Percentiles rank a stretch among this genome's conserved stretches.
Conservation (phyloP, 495 filamentous ascomycete genomes). For the Lasiosphaeria ovina region DNA sequence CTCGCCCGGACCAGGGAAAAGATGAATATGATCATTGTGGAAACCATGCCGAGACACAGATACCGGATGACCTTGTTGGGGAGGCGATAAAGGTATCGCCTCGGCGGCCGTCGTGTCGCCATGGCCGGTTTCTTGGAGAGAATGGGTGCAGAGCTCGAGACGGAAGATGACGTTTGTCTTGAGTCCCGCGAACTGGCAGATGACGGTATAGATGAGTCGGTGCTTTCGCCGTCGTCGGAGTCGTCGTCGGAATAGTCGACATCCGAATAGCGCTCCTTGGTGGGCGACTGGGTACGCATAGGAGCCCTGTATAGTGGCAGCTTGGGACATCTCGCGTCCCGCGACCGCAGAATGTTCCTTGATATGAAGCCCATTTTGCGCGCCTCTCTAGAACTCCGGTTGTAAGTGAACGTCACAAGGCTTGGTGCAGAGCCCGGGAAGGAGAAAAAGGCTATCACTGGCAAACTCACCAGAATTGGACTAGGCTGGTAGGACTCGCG, state of each 20-base stretch:
- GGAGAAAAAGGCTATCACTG: neutral
- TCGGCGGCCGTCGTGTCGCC: slow-evolving; percentile 38
- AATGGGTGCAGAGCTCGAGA: slow-evolving; percentile 53
- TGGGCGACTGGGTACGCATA: slow-evolving; percentile 21
- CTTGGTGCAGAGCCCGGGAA: neutral
- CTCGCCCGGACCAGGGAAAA: slow-evolving; percentile 68
- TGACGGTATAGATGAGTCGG: slow-evolving; percentile 36
- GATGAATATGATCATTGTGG: slow-evolving; percentile 69
- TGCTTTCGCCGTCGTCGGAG: slow-evolving; percentile 41
- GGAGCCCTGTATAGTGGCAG: slow-evolving; percentile 44
- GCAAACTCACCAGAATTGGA: neutral
- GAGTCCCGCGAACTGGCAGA: slow-evolving; percentile 38
- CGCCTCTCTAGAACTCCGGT: neutral
- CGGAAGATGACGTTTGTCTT: slow-evolving; percentile 52
- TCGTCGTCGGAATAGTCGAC: slow-evolving; percentile 44
- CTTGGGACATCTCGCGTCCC: slow-evolving; percentile 35
- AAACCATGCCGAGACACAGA: slow-evolving; percentile 67
- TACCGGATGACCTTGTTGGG: slow-evolving; percentile 66
- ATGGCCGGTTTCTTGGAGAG: slow-evolving; percentile 42
- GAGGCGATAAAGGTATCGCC: slow-evolving; percentile 54
- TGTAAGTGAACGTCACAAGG: slow-evolving; percentile 2
- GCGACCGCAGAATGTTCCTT: slow-evolving; percentile 33
- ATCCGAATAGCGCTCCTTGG: slow-evolving; percentile 46
- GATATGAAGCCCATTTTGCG: slow-evolving; percentile 29
- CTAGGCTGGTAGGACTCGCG: too few relatives aligned